phyloP scores from a whole-genome alignment of 177 flowering plant genomes.

The Telopea speciosissima region DNA sequence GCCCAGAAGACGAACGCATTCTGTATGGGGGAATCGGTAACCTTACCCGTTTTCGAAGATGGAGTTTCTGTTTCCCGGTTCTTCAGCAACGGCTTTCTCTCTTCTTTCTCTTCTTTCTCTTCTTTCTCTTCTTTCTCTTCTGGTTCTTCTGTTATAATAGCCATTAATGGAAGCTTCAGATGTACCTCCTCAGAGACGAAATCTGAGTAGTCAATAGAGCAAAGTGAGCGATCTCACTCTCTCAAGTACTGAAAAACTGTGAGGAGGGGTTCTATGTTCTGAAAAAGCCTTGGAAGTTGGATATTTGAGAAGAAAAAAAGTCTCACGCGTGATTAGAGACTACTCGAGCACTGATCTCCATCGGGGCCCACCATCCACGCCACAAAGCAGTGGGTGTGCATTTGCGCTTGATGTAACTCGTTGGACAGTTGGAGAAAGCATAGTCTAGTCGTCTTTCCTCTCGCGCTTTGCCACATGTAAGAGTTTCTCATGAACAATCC shows the following conservation, averaged over 20 bases:
- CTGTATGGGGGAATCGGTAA: conserved; percentile 16
- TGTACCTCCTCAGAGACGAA: background rate
- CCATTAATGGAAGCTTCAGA: conserved; percentile 33
- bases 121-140: conserved; percentile 14
- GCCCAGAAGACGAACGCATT: conserved; percentile 79
- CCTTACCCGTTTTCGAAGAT: conserved; percentile 13
- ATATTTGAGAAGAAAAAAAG: background rate
- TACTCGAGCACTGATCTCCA: background rate
- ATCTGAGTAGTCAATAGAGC: no score
- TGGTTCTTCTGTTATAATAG: conserved; percentile 53
- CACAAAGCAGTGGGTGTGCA: no score
- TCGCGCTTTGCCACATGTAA: background rate
- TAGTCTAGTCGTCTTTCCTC: no score
- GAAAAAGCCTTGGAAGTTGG: background rate
- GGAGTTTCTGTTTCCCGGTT: conserved; percentile 9
- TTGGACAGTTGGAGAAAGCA: no score
- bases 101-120: no score
- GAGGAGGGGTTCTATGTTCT: background rate
- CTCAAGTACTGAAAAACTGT: no score
- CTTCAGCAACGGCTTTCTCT: conserved; percentile 9
- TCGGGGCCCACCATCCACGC: background rate
- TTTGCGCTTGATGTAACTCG: no score
- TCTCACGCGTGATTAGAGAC: background rate
- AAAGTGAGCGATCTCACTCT: no score
- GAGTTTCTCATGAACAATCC: background rate